Evolutionary conservation across 805 yeast genomes (phyloP), one percentile per base, ranked within the genome.

Genomic region (Maudiozyma pseudohumilis): DNA sequence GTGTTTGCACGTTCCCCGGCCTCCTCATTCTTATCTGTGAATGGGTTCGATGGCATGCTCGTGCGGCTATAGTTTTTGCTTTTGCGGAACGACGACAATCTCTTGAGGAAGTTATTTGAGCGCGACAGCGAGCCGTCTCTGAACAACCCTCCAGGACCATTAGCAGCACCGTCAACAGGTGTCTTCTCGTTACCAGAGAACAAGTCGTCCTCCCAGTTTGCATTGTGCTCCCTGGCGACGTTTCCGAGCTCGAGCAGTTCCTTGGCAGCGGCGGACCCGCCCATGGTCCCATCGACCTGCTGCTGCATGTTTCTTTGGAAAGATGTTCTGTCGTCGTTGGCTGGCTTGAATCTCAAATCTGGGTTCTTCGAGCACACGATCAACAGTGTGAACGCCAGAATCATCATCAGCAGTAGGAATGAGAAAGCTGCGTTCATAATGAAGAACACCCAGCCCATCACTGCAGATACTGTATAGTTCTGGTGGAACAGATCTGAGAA

Each of bases 391-490:
- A 81, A 77, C 2, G 76, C 76, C 42, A 87, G 68, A 50, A 84
- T 79, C 64, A 79, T 60, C 25, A 87, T 47, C 56, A 88, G 69
- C 48, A 88, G 65, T 36, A 85, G 68, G 46, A 84, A 68, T 7
- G 95, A 76, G 54, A 83, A 87, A 4, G 89, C 94, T 6, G 96
- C 96, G 58, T 88, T 88, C 57, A 88, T 59, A 40, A 88, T 70
- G 59, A 88, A 88, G 63, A 84, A 88, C 2, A 88, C 69, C 76
- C 94, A 81, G 1, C 94, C 96, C 95, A 88, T 84, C 39, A 88
- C 74, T 1, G 95, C 79, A 11, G 78, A 66, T 10, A 84, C 96
- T 7, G 74, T 72, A 16, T 77, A 78, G 7, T 85, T 78, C 63
- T 87, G 95, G 35, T 80, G 77, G 62, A 83, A 86, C 44, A 88